A percentile compares a stretch with the other conserved stretches of the same genome.
Evolutionary conservation across 1,139 yeast species (phyloP).

Genomic region (Spathaspora sp.): DNA sequence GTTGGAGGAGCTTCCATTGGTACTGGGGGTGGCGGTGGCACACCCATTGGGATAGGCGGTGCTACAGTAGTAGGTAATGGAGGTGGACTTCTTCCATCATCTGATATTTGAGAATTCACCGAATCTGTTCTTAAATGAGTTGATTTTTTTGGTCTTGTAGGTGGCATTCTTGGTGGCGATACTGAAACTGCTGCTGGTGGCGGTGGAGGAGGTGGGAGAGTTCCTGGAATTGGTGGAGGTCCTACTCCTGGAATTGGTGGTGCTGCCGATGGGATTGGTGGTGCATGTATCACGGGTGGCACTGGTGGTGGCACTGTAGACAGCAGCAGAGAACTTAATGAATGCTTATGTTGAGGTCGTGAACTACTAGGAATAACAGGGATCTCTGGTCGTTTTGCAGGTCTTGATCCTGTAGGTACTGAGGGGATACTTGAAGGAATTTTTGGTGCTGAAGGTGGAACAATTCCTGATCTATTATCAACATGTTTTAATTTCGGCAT

Average conservation of each 20-base stretch:
- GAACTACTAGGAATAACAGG: slow-evolving; percentile 6
- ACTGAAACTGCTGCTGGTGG: slow-evolving; percentile 19
- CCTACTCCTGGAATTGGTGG: slow-evolving; percentile 17
- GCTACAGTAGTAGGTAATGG: slow-evolving; percentile 14
- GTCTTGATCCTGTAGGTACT: slow-evolving; percentile 12
- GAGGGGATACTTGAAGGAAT: slow-evolving; percentile 16
- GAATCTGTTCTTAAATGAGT: slow-evolving; percentile 26
- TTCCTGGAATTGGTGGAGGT: slow-evolving; percentile 12
- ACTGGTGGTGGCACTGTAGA: slow-evolving; percentile 18
- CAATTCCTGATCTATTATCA: slow-evolving; percentile 44
- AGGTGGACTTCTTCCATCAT: slow-evolving; percentile 17
- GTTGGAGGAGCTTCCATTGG: slow-evolving; percentile 20
- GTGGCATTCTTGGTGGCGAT: slow-evolving; percentile 29
- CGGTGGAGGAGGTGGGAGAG: slow-evolving; percentile 17
- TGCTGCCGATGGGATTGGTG: slow-evolving; percentile 19
- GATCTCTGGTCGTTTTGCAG: slow-evolving; percentile 9
- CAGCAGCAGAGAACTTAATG: background rate
- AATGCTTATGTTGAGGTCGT: slow-evolving; percentile 3
- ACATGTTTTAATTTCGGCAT: slow-evolving; percentile 74
- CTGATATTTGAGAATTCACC: slow-evolving; percentile 19
- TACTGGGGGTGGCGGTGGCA: slow-evolving; percentile 21
- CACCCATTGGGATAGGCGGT: slow-evolving; percentile 18
- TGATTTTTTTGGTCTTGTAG: slow-evolving; percentile 32
- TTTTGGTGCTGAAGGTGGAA: slow-evolving; percentile 21
- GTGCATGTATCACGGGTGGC: slow-evolving; percentile 28